Conservation (phyloP, 2,329 filamentous ascomycete genomes). For the Periconia sp. region DNA sequence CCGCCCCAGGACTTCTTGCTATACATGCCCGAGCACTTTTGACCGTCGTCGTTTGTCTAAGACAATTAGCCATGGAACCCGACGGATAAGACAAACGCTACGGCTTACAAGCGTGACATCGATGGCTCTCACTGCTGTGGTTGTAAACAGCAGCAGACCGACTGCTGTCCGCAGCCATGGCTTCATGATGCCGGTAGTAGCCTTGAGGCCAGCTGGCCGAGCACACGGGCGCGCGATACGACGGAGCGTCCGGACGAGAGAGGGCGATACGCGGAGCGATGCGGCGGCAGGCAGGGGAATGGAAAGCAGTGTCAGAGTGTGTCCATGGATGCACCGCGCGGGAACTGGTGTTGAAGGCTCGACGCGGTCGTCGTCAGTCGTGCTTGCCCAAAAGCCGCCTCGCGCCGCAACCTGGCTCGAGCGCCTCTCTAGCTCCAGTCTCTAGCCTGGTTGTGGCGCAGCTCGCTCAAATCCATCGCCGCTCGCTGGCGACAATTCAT, state of each 20-base stretch:
- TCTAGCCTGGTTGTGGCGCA: constrained; percentile 1
- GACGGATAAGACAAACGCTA: too few relatives aligned
- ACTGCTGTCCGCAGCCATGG: constrained; percentile 37
- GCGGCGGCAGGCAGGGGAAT: constrained; percentile 4
- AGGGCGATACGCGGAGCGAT: neutral
- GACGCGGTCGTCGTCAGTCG: constrained; percentile 17
- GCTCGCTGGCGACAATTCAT: neutral
- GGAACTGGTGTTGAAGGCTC: constrained; percentile 4
- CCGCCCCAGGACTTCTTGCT: constrained; percentile 88
- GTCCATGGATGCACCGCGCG: constrained; percentile 3
- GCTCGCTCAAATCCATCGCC: neutral
- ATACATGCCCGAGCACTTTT: constrained; percentile 95
- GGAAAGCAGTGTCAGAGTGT: neutral
- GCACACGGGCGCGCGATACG: constrained; percentile 12
- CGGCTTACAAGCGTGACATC: constrained; percentile 44
- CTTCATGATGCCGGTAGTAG: constrained; percentile 38
- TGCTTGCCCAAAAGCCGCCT: constrained; percentile 9
- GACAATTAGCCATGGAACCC: constrained; percentile 8
- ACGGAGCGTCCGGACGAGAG: constrained; percentile 1
- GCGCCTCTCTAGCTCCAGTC: constrained; percentile 9
- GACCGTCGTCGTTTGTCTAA: constrained; percentile 78
- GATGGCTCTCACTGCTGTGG: constrained; percentile 42
- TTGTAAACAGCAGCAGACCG: constrained; percentile 40
- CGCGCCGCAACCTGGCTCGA: constrained; percentile 9
- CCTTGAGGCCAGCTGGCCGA: constrained; percentile 39